A percentile compares a stretch with the other conserved stretches of the same genome.
These are phyloP conservation scores for Elasticomyces elasticus DNA, from an alignment of 495 filamentous ascomycete species.

Conservation along the genomic window DNA sequence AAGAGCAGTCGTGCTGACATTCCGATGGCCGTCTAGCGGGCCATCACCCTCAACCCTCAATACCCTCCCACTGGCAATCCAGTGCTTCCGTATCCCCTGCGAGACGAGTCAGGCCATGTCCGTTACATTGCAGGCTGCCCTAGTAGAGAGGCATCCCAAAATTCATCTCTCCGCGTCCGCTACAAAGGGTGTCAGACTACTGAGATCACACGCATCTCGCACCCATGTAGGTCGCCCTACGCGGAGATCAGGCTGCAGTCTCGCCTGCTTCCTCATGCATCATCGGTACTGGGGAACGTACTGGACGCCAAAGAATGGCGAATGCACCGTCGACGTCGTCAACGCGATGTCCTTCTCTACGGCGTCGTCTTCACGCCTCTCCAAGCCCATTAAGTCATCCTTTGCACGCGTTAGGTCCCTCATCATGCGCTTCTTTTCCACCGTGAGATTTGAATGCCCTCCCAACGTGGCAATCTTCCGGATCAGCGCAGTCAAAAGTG, in stretches of 20 bases:
- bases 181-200: too few species aligned
- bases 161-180: too few species aligned
- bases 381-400: neutral
- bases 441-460: neutral
- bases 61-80: neutral
- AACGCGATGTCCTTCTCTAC: neutral
- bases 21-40: too few species aligned
- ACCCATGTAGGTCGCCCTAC: too few species aligned
- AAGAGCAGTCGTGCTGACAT: neutral
- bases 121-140: too few species aligned
- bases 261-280: neutral
- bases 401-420: neutral
- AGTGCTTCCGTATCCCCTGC: neutral
- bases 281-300: neutral
- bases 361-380: neutral
- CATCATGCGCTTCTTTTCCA: neutral
- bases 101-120: neutral
- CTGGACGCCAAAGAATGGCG: neutral
- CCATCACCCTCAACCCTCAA: neutral
- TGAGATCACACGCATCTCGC: too few species aligned
- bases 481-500: neutral
- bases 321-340: neutral
- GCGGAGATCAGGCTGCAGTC: too few species aligned
- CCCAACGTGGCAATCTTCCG: neutral
- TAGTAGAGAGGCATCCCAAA: too few species aligned